Percentiles rank a stretch among this genome's conserved stretches.
Conservation (phyloP, 192 early-diverging fungal species). For the Podila epigama region DNA sequence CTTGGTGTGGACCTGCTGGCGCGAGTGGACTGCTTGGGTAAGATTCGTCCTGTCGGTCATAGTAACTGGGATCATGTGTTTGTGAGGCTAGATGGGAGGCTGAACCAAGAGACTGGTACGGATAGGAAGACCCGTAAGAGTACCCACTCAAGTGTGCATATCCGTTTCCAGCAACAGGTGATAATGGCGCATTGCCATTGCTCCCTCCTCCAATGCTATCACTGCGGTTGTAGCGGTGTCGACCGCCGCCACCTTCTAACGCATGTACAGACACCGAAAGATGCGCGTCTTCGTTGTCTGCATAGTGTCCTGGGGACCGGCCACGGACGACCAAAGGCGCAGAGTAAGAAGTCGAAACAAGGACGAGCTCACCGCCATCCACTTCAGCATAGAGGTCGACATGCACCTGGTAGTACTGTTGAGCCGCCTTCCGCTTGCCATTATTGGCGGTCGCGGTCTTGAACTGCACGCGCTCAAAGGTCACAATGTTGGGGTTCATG, state of each 20-base stretch:
- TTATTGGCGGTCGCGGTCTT: constrained; percentile 97
- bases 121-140: constrained; percentile 33
- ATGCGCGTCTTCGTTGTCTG: constrained; percentile 60
- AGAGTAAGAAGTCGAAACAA: constrained; percentile 78
- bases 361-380: constrained; percentile 58
- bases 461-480: constrained; percentile 96
- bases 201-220: constrained; percentile 40
- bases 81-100: constrained; percentile 42
- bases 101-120: constrained; percentile 37
- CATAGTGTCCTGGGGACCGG: constrained; percentile 93
- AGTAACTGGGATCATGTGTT: constrained; percentile 6
- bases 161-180: constrained; percentile 11
- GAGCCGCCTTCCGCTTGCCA: constrained; percentile 89
- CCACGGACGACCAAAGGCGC: constrained; percentile 92
- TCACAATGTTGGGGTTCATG: constrained; percentile 61
- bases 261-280: not conserved
- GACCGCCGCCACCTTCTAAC: not conserved
- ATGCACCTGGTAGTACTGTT: constrained; percentile 90
- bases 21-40: constrained; percentile 40
- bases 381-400: constrained; percentile 81
- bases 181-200: not conserved
- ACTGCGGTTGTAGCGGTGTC: constrained; percentile 10
- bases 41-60: constrained; percentile 27
- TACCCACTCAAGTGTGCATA: constrained; percentile 36
- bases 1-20: constrained; percentile 12